These are phyloP conservation scores for Pseudevernia furfuracea DNA, from an alignment of 495 filamentous ascomycete genomes.

Conservation along the genomic window DNA sequence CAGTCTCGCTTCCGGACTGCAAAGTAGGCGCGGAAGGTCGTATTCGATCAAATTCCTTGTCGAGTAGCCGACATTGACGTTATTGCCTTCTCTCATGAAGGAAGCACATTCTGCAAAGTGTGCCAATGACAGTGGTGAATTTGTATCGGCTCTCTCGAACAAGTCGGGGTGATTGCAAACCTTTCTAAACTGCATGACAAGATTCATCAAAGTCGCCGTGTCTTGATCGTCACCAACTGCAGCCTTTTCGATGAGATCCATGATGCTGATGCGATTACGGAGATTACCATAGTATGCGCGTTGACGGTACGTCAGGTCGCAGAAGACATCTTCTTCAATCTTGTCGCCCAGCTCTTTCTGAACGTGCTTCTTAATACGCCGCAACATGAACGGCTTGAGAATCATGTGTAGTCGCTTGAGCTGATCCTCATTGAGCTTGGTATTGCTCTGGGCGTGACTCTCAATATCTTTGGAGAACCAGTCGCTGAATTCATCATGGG, in stretches of 20 bases:
- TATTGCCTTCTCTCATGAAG: slow-evolving; percentile 80
- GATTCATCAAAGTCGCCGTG: slow-evolving; percentile 92
- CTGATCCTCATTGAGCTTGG: slow-evolving; percentile 96
- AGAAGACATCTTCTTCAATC: slow-evolving; percentile 93
- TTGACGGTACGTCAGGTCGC: slow-evolving; percentile 93
- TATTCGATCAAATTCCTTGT: slow-evolving; percentile 82
- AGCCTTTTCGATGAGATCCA: slow-evolving; percentile 97
- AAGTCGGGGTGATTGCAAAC: slow-evolving; percentile 98
- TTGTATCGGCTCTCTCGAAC: slow-evolving; percentile 88
- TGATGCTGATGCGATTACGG: slow-evolving; percentile 93
- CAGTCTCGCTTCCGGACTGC: slow-evolving; percentile 65
- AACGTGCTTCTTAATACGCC: slow-evolving; percentile 97
- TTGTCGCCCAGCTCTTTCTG: slow-evolving; percentile 98
- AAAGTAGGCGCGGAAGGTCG: slow-evolving; percentile 69
- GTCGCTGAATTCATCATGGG: slow-evolving; percentile 97
- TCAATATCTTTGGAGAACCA: slow-evolving; percentile 99
- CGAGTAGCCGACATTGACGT: slow-evolving; percentile 77
- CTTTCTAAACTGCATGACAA: slow-evolving; percentile 99
- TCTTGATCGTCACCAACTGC: slow-evolving; percentile 90
- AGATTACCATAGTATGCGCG: slow-evolving; percentile 87
- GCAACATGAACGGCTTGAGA: slow-evolving; percentile 97
- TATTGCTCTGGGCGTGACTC: slow-evolving; percentile 96
- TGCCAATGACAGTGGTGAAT: slow-evolving; percentile 72
- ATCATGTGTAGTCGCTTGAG: slow-evolving; percentile 97
- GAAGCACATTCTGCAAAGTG: slow-evolving; percentile 90